phyloP scores from a whole-genome alignment of 106 monocot species.

The Allium sativum region DNA sequence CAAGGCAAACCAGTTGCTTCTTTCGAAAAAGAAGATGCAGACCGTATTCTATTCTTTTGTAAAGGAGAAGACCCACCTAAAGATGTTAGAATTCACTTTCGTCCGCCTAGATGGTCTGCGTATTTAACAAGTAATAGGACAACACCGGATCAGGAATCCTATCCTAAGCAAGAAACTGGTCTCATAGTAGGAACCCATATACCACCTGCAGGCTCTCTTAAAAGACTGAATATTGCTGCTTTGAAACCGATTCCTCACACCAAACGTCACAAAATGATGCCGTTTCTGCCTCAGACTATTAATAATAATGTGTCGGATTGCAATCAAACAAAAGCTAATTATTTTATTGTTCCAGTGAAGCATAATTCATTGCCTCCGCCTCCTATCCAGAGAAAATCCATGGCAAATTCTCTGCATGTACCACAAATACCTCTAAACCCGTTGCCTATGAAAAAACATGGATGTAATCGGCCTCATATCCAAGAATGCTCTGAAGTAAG shows the following conservation, averaged over 20 bases:
- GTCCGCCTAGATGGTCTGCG: slow-evolving; percentile 28
- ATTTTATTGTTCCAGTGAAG: slow-evolving; percentile 15
- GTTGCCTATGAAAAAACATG: slow-evolving; percentile 60
- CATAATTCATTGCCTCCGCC: slow-evolving; percentile 20
- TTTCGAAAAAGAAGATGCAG: slow-evolving; percentile 68
- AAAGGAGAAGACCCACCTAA: slow-evolving; percentile 12
- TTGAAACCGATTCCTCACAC: slow-evolving; percentile 45
- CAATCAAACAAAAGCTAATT: slow-evolving; percentile 22
- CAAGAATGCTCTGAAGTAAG: slow-evolving; percentile 57
- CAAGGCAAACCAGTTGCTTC: slow-evolving; percentile 61
- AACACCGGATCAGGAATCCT: slow-evolving; percentile 9
- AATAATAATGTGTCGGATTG: slow-evolving; percentile 17
- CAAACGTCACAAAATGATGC: slow-evolving; percentile 29
- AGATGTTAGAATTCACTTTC: slow-evolving; percentile 2
- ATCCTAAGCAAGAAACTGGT: slow-evolving; percentile 6
- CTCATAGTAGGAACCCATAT: slow-evolving; percentile 12
- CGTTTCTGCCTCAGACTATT: slow-evolving; percentile 12
- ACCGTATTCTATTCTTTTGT: slow-evolving; percentile 55
- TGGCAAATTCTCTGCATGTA: slow-evolving; percentile 36
- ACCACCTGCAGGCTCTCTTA: slow-evolving; percentile 4
- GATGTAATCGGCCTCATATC: slow-evolving; percentile 44
- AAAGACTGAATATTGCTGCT: slow-evolving; percentile 24
- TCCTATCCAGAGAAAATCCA: slow-evolving; percentile 34
- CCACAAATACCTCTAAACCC: slow-evolving; percentile 57
- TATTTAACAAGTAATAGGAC: slow-evolving; percentile 17